Percentiles rank a stretch among this genome's conserved stretches.
Conservation (phyloP, 805 yeast species). For the Vanderwaltozyma tropicalis region DNA sequence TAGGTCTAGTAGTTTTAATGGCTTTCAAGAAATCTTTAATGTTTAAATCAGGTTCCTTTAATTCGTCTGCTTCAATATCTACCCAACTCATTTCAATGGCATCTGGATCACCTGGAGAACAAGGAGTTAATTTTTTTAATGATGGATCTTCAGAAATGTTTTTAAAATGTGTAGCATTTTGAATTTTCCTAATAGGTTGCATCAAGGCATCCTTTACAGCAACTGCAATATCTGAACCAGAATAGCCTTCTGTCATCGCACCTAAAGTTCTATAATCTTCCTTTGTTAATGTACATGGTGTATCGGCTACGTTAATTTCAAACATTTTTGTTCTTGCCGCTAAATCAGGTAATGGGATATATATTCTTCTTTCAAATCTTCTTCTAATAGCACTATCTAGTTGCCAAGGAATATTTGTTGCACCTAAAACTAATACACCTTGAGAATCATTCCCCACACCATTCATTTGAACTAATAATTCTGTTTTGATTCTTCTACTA, state of each 20-base stretch:
- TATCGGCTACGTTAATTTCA: slow-evolving; percentile 81
- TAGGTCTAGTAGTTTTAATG: slow-evolving; percentile 83
- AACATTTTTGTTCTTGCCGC: slow-evolving; percentile 91
- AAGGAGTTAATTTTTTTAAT: slow-evolving; percentile 58
- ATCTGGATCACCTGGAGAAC: slow-evolving; percentile 90
- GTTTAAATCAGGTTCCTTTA: slow-evolving; percentile 81
- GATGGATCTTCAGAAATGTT: slow-evolving; percentile 35
- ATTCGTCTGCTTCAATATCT: slow-evolving; percentile 79
- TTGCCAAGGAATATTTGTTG: slow-evolving; percentile 98
- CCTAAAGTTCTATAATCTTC: slow-evolving; percentile 73
- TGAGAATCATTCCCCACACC: slow-evolving; percentile 93
- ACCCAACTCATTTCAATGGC: slow-evolving; percentile 91
- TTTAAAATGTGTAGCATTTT: slow-evolving; percentile 91
- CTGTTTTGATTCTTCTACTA: slow-evolving; percentile 90
- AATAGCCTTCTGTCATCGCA: slow-evolving; percentile 92
- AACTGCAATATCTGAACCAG: slow-evolving; percentile 95
- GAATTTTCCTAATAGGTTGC: slow-evolving; percentile 96
- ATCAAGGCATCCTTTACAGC: slow-evolving; percentile 94
- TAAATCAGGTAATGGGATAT: slow-evolving; percentile 89
- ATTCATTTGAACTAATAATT: slow-evolving; percentile 93
- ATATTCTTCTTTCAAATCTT: slow-evolving; percentile 90
- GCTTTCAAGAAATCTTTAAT: slow-evolving; percentile 91
- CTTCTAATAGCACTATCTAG: slow-evolving; percentile 94
- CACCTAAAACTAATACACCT: slow-evolving; percentile 92
- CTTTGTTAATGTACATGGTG: slow-evolving; percentile 67